phyloP scores from a whole-genome alignment of 1,139 yeast species.

The Scheffersomyces stambukii region DNA sequence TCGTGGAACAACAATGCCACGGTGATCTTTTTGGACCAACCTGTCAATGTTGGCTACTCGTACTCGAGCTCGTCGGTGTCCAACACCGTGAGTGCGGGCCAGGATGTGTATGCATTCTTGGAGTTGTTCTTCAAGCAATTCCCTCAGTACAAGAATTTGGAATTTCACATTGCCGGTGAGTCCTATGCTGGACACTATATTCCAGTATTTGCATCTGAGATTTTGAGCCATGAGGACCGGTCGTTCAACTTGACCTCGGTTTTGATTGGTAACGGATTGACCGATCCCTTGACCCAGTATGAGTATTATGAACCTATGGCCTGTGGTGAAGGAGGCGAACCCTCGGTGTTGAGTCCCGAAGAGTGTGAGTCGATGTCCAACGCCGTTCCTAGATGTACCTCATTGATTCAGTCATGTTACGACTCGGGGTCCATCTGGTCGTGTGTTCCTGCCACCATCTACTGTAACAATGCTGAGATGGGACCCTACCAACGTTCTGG shows the following conservation, averaged over 20 bases:
- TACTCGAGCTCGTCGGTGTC: conserved; percentile 63
- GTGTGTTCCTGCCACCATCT: conserved; percentile 90
- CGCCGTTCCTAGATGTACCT: conserved; percentile 75
- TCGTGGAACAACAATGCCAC: conserved; percentile 45
- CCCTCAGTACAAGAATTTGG: conserved; percentile 67
- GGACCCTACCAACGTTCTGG: conserved; percentile 91
- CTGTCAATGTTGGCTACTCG: conserved; percentile 69
- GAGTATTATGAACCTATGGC: conserved; percentile 95
- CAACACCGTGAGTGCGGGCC: conserved; percentile 83
- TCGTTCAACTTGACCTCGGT: conserved; percentile 82
- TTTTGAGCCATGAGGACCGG: conserved; percentile 71
- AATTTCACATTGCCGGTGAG: conserved; percentile 95
- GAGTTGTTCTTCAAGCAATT: conserved; percentile 86
- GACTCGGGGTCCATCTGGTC: conserved; percentile 74
- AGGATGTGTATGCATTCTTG: conserved; percentile 89
- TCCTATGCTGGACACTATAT: conserved; percentile 99
- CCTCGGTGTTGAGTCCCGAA: conserved; percentile 72
- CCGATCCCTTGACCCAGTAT: conserved; percentile 88
- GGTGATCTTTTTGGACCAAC: conserved; percentile 44
- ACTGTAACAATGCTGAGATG: conserved; percentile 84
- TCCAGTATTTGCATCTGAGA: conserved; percentile 88
- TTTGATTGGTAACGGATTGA: conserved; percentile 92
- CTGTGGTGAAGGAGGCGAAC: conserved; percentile 90
- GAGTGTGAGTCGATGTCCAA: conserved; percentile 76
- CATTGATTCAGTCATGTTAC: conserved; percentile 79